Percentiles rank a stretch among this genome's conserved stretches.
Conservation (phyloP, 768 basidiomycete genomes). For the Pholiota conissans region DNA sequence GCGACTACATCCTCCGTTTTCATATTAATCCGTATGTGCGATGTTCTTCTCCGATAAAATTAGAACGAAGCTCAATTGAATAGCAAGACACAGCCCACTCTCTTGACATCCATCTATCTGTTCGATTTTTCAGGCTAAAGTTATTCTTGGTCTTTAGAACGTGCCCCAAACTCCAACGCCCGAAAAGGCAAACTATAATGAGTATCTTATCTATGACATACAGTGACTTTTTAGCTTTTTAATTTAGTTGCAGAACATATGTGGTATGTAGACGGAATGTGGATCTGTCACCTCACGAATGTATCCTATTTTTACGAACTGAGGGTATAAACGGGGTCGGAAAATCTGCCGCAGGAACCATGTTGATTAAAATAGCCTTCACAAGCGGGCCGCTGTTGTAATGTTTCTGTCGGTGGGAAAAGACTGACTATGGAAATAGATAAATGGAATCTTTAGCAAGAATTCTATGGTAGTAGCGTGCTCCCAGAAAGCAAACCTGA, state of each 20-base stretch:
- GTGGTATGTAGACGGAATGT: background rate
- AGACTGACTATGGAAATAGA: background rate
- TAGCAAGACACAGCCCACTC: background rate
- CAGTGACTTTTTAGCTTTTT: background rate
- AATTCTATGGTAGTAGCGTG: no score
- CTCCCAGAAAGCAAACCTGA: no score
- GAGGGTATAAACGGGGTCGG: background rate
- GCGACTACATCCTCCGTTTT: background rate
- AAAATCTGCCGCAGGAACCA: background rate
- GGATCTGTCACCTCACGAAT: background rate
- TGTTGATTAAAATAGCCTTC: background rate
- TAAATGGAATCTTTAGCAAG: no score
- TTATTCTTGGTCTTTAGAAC: background rate
- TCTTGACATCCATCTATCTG: background rate
- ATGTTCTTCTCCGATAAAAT: background rate
- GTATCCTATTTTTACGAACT: background rate
- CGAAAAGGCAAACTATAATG: background rate
- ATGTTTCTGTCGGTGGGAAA: background rate
- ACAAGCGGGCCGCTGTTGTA: background rate
- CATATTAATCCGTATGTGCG: background rate
- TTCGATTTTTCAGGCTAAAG: background rate
- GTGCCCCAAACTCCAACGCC: background rate
- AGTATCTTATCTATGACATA: background rate
- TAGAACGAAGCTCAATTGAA: background rate
- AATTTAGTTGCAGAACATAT: background rate